Conservation (phyloP, 2,329 filamentous ascomycete genomes). For the Metarhizium album region DNA sequence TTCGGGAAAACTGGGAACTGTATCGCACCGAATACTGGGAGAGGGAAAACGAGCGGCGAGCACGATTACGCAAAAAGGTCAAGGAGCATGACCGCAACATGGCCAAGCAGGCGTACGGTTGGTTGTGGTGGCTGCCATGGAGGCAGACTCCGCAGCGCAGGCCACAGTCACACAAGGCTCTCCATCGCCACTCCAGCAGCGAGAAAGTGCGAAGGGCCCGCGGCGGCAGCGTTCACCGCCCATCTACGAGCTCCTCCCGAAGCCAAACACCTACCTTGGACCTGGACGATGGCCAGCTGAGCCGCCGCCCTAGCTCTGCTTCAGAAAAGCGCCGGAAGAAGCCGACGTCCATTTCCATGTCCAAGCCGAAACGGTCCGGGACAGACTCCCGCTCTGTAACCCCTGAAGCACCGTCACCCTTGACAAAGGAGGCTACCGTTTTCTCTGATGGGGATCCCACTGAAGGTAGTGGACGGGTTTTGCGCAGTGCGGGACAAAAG, state of each 20-base stretch:
- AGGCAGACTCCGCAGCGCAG: conserved; percentile 24
- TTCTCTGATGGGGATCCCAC: conserved; percentile 12
- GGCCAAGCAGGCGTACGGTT: conserved; percentile 56
- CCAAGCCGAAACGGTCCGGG: conserved; percentile 31
- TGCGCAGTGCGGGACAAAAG: conserved; percentile 13
- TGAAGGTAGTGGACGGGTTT: conserved; percentile 12
- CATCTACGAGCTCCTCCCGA: conserved; percentile 40
- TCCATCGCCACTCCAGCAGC: conserved; percentile 28
- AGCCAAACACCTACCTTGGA: conserved; percentile 39
- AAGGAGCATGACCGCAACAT: conserved; percentile 57
- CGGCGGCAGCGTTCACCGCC: conserved; percentile 41
- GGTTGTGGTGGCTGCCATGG: conserved; percentile 83
- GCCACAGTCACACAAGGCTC: conserved; percentile 24
- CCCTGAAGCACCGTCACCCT: conserved; percentile 42
- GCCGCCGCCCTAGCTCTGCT: conserved; percentile 35
- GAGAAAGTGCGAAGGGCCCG: conserved; percentile 38
- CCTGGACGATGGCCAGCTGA: conserved; percentile 27
- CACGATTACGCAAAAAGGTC: conserved; percentile 59
- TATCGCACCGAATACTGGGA: conserved; percentile 96
- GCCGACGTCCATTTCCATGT: conserved; percentile 24
- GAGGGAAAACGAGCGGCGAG: conserved; percentile 81
- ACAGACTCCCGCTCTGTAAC: conserved; percentile 42
- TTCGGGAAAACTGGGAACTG: conserved; percentile 93
- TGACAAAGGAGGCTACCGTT: conserved; percentile 36
- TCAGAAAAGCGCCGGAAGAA: conserved; percentile 44